These are phyloP conservation scores for Russula earlei DNA, from an alignment of 768 basidiomycete genomes.

Conservation along the genomic window DNA sequence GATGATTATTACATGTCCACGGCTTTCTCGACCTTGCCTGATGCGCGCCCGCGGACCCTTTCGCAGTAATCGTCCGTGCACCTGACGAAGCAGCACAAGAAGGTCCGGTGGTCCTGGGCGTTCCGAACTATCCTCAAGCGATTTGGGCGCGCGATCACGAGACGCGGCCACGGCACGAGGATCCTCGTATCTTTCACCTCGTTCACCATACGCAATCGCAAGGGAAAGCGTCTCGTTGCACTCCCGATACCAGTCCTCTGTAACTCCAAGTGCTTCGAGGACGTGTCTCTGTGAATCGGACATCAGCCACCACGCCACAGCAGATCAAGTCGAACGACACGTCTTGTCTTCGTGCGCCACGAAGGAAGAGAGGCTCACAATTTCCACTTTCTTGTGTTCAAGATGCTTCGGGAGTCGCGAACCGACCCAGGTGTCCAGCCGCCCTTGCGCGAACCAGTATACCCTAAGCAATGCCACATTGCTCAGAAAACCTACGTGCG, in stretches of 20 bases:
- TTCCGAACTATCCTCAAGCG: background rate
- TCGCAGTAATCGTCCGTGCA: constrained; percentile 10
- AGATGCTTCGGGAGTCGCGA: constrained; percentile 1
- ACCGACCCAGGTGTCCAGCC: constrained; percentile 6
- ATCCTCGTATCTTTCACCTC: constrained; percentile 7
- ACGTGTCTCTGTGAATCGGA: background rate
- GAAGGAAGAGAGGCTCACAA: background rate
- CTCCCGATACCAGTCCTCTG: constrained; percentile 12
- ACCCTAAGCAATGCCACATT: constrained; percentile 6
- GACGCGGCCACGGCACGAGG: constrained; percentile 5
- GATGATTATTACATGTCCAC: too few relatives aligned
- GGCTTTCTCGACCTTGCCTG: background rate
- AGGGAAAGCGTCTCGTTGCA: constrained; percentile 15
- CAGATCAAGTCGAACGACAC: too few relatives aligned
- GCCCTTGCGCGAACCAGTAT: constrained; percentile 14
- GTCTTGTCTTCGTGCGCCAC: too few relatives aligned
- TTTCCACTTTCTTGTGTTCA: constrained; percentile 1
- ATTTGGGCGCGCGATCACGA: constrained; percentile 12
- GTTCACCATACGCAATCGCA: constrained; percentile 9
- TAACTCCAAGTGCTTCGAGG: constrained; percentile 5
- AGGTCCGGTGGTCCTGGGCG: constrained; percentile 7
- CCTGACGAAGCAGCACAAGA: constrained; percentile 4
- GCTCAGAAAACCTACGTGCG: constrained; percentile 1
- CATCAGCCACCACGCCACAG: background rate
- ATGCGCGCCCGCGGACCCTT: background rate